Percentiles rank a stretch among this genome's conserved stretches.
Evolutionary conservation across 306 rosid species (phyloP).

Genomic region (Nissolia schottii): DNA sequence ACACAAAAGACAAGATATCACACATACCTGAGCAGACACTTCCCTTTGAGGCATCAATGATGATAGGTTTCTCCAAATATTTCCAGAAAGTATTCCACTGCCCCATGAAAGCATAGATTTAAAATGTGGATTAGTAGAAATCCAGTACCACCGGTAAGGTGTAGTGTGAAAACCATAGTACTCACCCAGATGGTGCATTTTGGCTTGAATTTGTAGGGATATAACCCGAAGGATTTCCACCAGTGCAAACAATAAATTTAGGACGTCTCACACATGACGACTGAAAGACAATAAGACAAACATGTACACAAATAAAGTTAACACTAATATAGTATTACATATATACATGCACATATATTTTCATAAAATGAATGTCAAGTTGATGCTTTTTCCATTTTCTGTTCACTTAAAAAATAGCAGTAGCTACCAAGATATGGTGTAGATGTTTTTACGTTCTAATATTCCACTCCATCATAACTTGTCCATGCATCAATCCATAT

Average conservation of each 20-base stretch:
- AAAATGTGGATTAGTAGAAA: slow-evolving; percentile 17
- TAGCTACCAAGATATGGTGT: background rate
- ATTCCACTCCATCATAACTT: slow-evolving; percentile 7
- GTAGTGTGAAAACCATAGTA: slow-evolving; percentile 13
- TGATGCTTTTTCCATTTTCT: background rate
- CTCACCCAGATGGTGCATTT: slow-evolving; percentile 57
- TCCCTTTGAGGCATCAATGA: slow-evolving; percentile 83
- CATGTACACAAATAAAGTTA: background rate
- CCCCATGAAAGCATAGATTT: slow-evolving; percentile 21
- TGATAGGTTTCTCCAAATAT: slow-evolving; percentile 78
- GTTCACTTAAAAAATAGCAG: background rate
- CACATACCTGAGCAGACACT: slow-evolving; percentile 61
- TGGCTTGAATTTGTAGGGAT: slow-evolving; percentile 80
- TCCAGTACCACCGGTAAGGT: background rate
- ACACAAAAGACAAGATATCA: slow-evolving; percentile 3
- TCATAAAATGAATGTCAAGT: background rate
- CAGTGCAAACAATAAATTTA: slow-evolving; percentile 91
- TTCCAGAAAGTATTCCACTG: slow-evolving; percentile 78
- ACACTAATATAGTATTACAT: too few relatives aligned
- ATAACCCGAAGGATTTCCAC: slow-evolving; percentile 70
- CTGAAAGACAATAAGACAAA: slow-evolving; percentile 38
- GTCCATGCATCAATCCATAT: background rate
- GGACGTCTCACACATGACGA: slow-evolving; percentile 89
- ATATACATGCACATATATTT: slow-evolving; percentile 11
- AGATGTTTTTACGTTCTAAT: background rate